Percentiles rank a stretch among this genome's conserved stretches.
These are phyloP conservation scores for Annulohypoxylon truncatum DNA, from an alignment of 2,329 filamentous ascomycete species.

Conservation along the genomic window DNA sequence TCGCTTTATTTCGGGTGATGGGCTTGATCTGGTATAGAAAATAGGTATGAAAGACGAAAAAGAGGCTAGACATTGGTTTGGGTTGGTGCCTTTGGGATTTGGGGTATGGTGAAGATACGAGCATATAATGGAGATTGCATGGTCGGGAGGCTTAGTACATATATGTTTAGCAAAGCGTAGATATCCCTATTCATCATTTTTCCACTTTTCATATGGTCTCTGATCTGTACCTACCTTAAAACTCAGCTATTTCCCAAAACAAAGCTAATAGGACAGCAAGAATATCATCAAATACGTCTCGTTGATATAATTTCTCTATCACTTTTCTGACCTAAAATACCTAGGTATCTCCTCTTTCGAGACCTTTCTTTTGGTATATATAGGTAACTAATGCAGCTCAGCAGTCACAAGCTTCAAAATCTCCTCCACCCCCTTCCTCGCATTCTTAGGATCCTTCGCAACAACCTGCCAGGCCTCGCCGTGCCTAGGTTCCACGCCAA, in stretches of 20 bases:
- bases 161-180: neutral
- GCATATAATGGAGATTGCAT: neutral
- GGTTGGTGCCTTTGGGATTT: neutral
- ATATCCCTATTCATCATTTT: neutral
- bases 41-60: neutral
- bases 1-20: constrained; percentile 38
- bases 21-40: neutral
- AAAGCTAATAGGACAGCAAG: too few relatives aligned
- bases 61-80: too few relatives aligned
- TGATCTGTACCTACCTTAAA: too few relatives aligned
- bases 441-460: constrained; percentile 87
- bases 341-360: neutral
- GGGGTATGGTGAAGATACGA: neutral
- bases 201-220: neutral
- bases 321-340: too few relatives aligned
- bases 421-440: constrained; percentile 79
- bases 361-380: neutral
- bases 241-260: too few relatives aligned
- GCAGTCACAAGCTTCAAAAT: constrained; percentile 81
- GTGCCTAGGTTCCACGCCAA: constrained; percentile 86
- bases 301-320: neutral
- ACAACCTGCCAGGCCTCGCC: constrained; percentile 92
- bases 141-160: neutral
- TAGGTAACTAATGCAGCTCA: constrained; percentile 38
- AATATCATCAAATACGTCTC: neutral